A percentile compares a stretch with the other conserved stretches of the same genome.
Conservation (phyloP, 345 rosid species). For the Syzygium jambos region DNA sequence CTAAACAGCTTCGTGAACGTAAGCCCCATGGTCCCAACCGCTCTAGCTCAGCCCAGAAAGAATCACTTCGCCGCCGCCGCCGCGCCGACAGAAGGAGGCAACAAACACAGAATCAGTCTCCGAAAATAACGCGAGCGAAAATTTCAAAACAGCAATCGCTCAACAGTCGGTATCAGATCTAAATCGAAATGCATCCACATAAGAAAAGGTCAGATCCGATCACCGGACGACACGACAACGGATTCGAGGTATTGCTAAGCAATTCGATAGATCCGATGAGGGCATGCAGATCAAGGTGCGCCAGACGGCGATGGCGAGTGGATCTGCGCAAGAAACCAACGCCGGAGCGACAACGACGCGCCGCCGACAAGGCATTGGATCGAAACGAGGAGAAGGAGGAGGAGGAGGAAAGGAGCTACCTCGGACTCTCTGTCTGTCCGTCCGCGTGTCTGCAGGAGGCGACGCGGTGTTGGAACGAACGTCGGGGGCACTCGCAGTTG, state of each 20-base stretch:
- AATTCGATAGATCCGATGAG: neutral
- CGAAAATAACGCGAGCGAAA: neutral
- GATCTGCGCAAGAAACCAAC: neutral
- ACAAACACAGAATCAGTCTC: neutral
- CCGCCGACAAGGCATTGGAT: neutral
- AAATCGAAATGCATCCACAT: neutral
- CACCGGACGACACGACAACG: neutral
- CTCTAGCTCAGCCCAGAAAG: neutral
- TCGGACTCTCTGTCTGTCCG: neutral
- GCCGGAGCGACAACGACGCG: neutral
- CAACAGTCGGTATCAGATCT: neutral
- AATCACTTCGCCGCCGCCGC: neutral
- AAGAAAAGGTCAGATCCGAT: neutral
- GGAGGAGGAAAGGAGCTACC: neutral
- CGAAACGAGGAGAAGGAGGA: no score
- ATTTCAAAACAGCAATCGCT: neutral
- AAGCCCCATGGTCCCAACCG: slow-evolving; percentile 38
- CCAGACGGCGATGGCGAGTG: neutral
- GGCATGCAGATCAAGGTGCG: neutral
- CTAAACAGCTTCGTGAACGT: slow-evolving; percentile 57
- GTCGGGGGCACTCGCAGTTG: neutral
- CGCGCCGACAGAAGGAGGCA: neutral
- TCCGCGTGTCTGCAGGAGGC: neutral
- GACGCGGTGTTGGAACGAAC: neutral
- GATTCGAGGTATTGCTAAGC: neutral